Evolutionary conservation across 495 filamentous ascomycete genomes (phyloP).

Genomic region (Trichodelitschia bisporula): DNA sequence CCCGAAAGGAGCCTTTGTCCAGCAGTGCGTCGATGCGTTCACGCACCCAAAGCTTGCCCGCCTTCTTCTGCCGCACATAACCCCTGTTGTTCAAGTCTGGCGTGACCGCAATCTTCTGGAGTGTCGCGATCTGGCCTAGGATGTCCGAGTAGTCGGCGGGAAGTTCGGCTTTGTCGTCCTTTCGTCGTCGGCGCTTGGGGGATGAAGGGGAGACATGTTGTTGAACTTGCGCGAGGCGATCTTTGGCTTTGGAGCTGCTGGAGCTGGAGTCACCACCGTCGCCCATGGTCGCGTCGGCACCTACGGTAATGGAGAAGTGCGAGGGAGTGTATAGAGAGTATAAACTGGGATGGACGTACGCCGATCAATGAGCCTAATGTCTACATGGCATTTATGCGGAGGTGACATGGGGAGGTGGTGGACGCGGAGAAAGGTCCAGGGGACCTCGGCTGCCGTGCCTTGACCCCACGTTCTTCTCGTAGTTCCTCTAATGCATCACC

Average conservation of each 20-base stretch:
- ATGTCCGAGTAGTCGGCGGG: slow-evolving; percentile 38
- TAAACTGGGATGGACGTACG: no score
- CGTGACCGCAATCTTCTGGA: slow-evolving; percentile 25
- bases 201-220: background rate
- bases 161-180: slow-evolving; percentile 11
- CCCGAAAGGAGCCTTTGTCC: slow-evolving; percentile 25
- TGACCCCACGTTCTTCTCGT: no score
- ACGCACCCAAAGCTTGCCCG: slow-evolving; percentile 40
- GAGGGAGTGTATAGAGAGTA: no score
- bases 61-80: slow-evolving; percentile 33
- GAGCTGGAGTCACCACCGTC: background rate
- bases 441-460: no score
- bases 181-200: slow-evolving; percentile 5
- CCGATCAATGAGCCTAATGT: no score
- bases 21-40: slow-evolving; percentile 31
- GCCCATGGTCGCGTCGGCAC: background rate
- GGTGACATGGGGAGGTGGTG: no score
- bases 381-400: no score
- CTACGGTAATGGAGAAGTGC: no score
- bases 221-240: background rate
- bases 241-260: background rate
- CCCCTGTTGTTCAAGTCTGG: slow-evolving; percentile 27
- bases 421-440: no score
- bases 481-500: no score
- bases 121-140: slow-evolving; percentile 23